These are phyloP conservation scores for Russula olivacea DNA, from an alignment of 768 basidiomycete species.

Conservation along the genomic window DNA sequence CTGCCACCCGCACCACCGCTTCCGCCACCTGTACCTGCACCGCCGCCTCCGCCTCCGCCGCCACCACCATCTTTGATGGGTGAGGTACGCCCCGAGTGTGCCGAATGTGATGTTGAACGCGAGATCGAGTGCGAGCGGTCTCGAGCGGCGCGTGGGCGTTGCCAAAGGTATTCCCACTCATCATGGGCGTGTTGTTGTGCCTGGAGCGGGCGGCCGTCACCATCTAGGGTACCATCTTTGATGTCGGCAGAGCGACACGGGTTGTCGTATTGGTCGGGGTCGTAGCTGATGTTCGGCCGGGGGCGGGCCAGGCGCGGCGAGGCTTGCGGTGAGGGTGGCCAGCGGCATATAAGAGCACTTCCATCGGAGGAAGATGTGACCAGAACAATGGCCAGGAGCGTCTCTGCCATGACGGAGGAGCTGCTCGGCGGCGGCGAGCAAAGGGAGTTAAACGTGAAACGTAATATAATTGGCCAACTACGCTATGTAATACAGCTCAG, in stretches of 20 bases:
- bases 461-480: too few species aligned
- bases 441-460: not conserved
- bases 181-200: constrained; percentile 25
- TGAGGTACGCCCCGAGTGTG: constrained; percentile 46
- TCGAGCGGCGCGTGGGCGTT: constrained; percentile 43
- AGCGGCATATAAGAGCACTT: constrained; percentile 71
- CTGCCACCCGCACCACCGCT: not conserved
- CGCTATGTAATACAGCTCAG: too few species aligned
- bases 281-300: constrained; percentile 42
- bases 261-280: constrained; percentile 57
- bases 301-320: constrained; percentile 69
- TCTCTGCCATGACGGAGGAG: constrained; percentile 54
- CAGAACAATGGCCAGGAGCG: constrained; percentile 72
- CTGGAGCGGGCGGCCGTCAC: constrained; percentile 27
- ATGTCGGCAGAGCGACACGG: constrained; percentile 64
- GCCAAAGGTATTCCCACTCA: constrained; percentile 57
- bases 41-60: not conserved
- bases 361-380: constrained; percentile 82
- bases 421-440: not conserved
- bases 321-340: constrained; percentile 68
- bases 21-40: not conserved
- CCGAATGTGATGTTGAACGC: constrained; percentile 31
- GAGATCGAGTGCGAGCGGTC: constrained; percentile 51
- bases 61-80: constrained; percentile 39
- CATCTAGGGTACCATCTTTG: constrained; percentile 32